Evolutionary conservation across 2,329 filamentous ascomycete species (phyloP).

Genomic region (Leptographium galeiforme): DNA sequence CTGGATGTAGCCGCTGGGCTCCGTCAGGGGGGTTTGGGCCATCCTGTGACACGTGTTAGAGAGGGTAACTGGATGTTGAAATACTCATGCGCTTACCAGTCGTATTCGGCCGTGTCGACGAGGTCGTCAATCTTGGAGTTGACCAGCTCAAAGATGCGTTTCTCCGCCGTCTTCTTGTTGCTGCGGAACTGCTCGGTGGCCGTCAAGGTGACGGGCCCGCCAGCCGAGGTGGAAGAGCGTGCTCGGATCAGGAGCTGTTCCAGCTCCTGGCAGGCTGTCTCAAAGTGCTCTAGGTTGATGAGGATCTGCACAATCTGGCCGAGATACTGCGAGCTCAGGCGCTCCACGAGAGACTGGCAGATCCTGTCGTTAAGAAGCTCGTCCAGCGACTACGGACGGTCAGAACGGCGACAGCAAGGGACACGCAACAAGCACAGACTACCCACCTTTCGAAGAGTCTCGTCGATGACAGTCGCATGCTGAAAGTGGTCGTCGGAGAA

Average conservation of each 20-base stretch:
- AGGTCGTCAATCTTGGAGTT: conserved; percentile 98
- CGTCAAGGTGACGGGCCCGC: conserved; percentile 63
- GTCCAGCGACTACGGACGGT: conserved; percentile 57
- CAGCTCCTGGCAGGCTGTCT: conserved; percentile 79
- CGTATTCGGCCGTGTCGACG: conserved; percentile 92
- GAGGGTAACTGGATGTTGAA: too few species aligned
- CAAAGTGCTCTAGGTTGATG: conserved; percentile 95
- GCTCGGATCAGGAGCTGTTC: conserved; percentile 77
- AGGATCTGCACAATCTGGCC: conserved; percentile 97
- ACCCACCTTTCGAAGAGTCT: conserved; percentile 64
- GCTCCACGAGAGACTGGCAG: conserved; percentile 77
- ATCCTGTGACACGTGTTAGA: conserved; percentile 22
- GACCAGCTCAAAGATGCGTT: conserved; percentile 94
- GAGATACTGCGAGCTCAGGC: conserved; percentile 81
- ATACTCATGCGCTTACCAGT: conserved; percentile 46
- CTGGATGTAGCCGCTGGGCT: conserved; percentile 89
- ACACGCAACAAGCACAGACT: neutral
- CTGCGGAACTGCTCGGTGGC: conserved; percentile 78
- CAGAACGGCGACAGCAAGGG: neutral
- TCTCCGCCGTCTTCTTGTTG: conserved; percentile 92
- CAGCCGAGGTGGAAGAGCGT: conserved; percentile 66
- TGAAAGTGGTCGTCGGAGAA: conserved; percentile 95
- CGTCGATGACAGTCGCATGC: conserved; percentile 78
- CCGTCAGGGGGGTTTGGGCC: conserved; percentile 43
- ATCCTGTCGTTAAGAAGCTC: conserved; percentile 88